Base-by-base conservation (phyloP, 768 basidiomycete species). In the Cystobasidium tubakii region DNA sequence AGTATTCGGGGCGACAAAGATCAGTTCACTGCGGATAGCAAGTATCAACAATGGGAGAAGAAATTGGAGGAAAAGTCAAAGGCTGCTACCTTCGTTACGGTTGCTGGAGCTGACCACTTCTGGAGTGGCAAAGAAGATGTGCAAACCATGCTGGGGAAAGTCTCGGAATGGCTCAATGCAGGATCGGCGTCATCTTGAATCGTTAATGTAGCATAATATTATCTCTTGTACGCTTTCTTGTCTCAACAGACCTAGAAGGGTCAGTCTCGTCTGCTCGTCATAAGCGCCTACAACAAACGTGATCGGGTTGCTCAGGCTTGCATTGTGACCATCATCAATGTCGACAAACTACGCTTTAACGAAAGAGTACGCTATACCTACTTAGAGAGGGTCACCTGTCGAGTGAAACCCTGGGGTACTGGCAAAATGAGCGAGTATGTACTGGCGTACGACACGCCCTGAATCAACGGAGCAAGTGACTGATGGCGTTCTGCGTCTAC, bases 91-190 rank as follows among this genome's bases (percentile, higher is more conserved):
- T 70, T 34, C 27, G 31, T 74, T 10, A 72, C 66, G 50, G 65
- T 79, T 1, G 69, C 75, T 15, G 77, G 75, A 0, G 78, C 75
- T 19, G 78, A 79, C 44, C 78, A 79, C 46, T 76, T 79, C 23
- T 79, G 78, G 78, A 36, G 69, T 29, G 53, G 54, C 23, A 34
- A 23, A 36, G 54, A 36, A 7, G 13, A 62, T 46, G 6, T 55
- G 54, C 33, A 25, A 9, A 31, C 25, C 25, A 12, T 71, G 69
- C 25, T 71, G 4, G 53, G 36, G 13, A 15, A 55, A 4, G 69
- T 71, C 7, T 34, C 53, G 19, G 54, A 3, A 36, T 71, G 69
- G 69, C 54, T 71, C 12, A 44, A 67, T 25, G 54, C 7, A 31
- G 31, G 21, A 19, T n/a, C 27, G 53, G 6, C 21, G 53, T n/a